These are phyloP conservation scores for Phaeosphaeriaceae sp. DNA, from an alignment of 2,329 filamentous ascomycete species.

Conservation along the genomic window DNA sequence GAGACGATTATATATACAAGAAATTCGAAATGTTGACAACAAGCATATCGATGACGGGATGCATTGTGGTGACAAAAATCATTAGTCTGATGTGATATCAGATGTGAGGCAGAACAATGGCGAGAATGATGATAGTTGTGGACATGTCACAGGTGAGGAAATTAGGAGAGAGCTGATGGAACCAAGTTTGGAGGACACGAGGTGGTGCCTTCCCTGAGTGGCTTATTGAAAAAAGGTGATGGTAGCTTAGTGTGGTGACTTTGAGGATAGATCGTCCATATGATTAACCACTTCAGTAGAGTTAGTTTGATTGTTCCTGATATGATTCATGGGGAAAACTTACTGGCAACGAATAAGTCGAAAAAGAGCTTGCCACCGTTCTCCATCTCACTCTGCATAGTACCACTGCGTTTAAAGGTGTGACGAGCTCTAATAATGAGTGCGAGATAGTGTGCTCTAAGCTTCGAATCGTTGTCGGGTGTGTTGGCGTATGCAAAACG, in stretches of 20 bases:
- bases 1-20: conserved; percentile 41
- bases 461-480: conserved; percentile 86
- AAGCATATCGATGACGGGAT: conserved; percentile 2
- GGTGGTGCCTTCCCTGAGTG: conserved; percentile 4
- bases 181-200: conserved; percentile 25
- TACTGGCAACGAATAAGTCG: conserved; percentile 82
- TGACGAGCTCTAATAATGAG: conserved; percentile 86
- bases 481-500: conserved; percentile 89
- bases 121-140: no score
- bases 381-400: conserved; percentile 96
- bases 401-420: conserved; percentile 92
- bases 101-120: neutral
- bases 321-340: no score
- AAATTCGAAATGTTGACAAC: conserved; percentile 24
- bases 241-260: conserved; percentile 37
- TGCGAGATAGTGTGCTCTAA: conserved; percentile 88
- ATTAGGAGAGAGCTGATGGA: conserved; percentile 11
- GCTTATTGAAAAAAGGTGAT: conserved; percentile 9
- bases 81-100: conserved; percentile 12
- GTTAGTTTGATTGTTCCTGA: no score
- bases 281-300: conserved; percentile 72
- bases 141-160: conserved; percentile 5
- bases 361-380: conserved; percentile 88
- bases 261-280: conserved; percentile 57
- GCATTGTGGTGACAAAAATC: conserved; percentile 12